Percentiles rank a stretch among this genome's conserved stretches.
phyloP scores from a whole-genome alignment of 768 basidiomycete genomes.

The Lactifluus rugatus region DNA sequence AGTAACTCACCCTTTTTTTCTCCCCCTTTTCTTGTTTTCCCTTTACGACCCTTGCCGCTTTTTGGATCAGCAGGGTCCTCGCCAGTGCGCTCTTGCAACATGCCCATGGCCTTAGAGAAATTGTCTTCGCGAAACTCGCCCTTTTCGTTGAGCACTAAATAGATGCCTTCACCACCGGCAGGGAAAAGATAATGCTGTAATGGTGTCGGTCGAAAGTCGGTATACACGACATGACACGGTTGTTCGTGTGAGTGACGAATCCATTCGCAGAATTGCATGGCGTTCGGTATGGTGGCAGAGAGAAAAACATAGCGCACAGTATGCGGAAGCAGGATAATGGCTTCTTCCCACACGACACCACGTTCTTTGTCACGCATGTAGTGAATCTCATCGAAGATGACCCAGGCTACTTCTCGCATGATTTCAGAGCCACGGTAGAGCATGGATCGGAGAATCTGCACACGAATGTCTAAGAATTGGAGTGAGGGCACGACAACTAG shows the following conservation, averaged over 20 bases:
- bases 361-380: constrained; percentile 99
- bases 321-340: constrained; percentile 94
- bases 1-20: constrained; percentile 66
- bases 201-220: constrained; percentile 97
- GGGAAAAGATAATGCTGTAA: constrained; percentile 98
- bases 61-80: constrained; percentile 88
- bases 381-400: constrained; percentile 98
- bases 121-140: constrained; percentile 95
- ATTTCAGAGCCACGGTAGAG: constrained; percentile 97
- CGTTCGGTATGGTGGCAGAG: constrained; percentile 98
- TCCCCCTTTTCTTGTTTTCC: constrained; percentile 90
- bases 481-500: background rate
- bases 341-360: constrained; percentile 99
- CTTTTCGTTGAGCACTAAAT: constrained; percentile 97
- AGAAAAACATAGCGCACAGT: constrained; percentile 96
- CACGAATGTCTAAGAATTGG: background rate
- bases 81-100: constrained; percentile 71
- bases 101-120: constrained; percentile 96
- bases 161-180: constrained; percentile 92
- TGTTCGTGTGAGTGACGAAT: constrained; percentile 95
- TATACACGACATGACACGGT: constrained; percentile 98
- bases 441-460: constrained; percentile 95
- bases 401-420: constrained; percentile 99
- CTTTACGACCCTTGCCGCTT: constrained; percentile 80
- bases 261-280: constrained; percentile 99